Percentiles rank a stretch among this genome's conserved stretches.
Conservation (phyloP, 441 rosid species). For the Brassica balearica region DNA sequence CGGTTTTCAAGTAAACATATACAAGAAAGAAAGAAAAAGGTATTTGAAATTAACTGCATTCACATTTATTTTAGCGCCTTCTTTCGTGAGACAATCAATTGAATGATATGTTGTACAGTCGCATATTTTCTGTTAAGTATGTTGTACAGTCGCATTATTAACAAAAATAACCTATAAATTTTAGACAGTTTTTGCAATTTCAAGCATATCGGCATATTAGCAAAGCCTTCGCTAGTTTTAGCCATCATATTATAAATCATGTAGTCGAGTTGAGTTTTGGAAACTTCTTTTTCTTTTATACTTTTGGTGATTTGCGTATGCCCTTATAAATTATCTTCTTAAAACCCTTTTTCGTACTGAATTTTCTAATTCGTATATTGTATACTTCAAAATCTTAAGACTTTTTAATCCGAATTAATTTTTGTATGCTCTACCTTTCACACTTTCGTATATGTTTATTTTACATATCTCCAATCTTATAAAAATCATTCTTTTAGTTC, state of each 20-base stretch:
- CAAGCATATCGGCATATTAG: slow-evolving; percentile 1
- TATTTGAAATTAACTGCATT: slow-evolving; percentile 28
- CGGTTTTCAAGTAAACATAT: slow-evolving; percentile 31
- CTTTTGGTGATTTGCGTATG: not conserved
- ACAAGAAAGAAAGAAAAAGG: not conserved
- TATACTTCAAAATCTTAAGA: not conserved
- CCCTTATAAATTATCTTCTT: not conserved
- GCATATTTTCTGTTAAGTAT: slow-evolving; percentile 9
- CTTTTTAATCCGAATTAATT: not conserved
- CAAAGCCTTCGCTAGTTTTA: slow-evolving; percentile 1
- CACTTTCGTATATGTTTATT: not conserved
- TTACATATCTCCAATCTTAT: not conserved
- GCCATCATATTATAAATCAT: not conserved
- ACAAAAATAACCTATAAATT: not conserved
- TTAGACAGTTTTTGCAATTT: slow-evolving; percentile 6
- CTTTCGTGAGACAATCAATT: slow-evolving; percentile 38
- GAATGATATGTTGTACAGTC: slow-evolving; percentile 25
- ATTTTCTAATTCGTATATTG: not conserved
- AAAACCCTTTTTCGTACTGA: not conserved
- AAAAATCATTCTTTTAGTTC: not conserved
- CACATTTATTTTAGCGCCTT: slow-evolving; percentile 46
- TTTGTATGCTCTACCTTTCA: not conserved
- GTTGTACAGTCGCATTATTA: slow-evolving; percentile 33
- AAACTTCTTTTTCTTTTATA: not conserved
- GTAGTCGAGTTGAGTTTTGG: not conserved